Conservation (phyloP, 1,284 basidiomycete genomes). For the Pseudozyma thailandica region DNA sequence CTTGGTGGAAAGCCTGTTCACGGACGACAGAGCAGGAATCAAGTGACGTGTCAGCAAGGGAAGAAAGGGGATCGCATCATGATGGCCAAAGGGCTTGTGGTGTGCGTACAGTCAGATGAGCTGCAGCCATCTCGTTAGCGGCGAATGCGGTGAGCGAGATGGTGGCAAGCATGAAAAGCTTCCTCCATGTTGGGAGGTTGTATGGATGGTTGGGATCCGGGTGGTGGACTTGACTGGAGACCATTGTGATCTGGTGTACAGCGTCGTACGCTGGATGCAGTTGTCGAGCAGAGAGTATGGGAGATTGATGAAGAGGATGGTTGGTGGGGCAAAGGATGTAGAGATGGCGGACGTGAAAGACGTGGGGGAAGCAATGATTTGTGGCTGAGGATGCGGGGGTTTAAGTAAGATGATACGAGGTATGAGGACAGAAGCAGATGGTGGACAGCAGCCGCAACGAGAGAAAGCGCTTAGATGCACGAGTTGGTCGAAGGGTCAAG, state of each 20-base stretch:
- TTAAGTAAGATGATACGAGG: neutral
- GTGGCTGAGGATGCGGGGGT: neutral
- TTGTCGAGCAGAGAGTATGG: too few relatives aligned
- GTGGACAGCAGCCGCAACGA: neutral
- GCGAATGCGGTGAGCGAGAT: constrained; percentile 58
- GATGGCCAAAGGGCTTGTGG: neutral
- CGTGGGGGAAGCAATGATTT: neutral
- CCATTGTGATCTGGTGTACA: neutral
- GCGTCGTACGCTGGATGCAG: too few relatives aligned
- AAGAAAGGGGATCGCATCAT: too few relatives aligned
- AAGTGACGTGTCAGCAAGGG: neutral
- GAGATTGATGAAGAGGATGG: too few relatives aligned
- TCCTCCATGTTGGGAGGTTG: constrained; percentile 59
- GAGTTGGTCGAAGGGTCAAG: too few relatives aligned
- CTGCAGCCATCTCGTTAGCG: constrained; percentile 62
- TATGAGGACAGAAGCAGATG: neutral
- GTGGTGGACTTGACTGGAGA: constrained; percentile 29
- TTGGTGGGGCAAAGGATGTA: neutral
- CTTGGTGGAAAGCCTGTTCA: constrained; percentile 40
- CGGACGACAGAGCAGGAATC: neutral
- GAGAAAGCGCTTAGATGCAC: neutral
- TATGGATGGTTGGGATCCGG: constrained; percentile 49
- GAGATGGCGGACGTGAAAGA: neutral
- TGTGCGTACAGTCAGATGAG: constrained; percentile 50
- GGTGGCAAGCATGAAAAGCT: constrained; percentile 62